Base-by-base conservation (phyloP, 306 rosid species). In the Malus fusca region DNA sequence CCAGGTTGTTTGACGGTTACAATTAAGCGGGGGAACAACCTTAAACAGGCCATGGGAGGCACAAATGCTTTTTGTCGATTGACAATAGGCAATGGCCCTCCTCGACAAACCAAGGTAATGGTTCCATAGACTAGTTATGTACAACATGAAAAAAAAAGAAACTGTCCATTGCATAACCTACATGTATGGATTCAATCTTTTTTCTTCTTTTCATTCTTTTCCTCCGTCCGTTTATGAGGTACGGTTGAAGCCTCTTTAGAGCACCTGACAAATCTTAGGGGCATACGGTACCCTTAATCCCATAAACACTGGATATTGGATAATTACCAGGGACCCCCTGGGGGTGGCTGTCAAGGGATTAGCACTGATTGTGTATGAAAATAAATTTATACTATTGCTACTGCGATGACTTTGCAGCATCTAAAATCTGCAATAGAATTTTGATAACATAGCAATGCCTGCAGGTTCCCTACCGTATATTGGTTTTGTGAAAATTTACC, bases 1-100 rank as follows among this genome's bases (percentile, higher is more conserved):
- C 98, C 98, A 21, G 98, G 98, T 80, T 92, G 96, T 86, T 86
- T 95, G 90, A 95, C 98, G 60, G 98, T 95, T 73, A 88, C 91
- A 73, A 88, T 95, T 72, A 88, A 88, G 83, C 93, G 97, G 31
- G 98, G 97, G 78, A 95, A 77, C 87, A 92, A 95, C 85, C 93
- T 95, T 65, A 95, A 88, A 83, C 97, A 95, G 88, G 77, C 97
- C 15, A 90, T 92, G 97, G 98, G 97, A 83, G 85, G 96, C 81
- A 95, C 98, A 59, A 92, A 89, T 78, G 98, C 98, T 61, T 95
- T 92, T 83, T 95, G 98, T 83, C 90, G 83, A 86, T 82, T 95
- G 80, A 88, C 97, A 42, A 82, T 95, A 74, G 98, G 97, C 80
- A 95, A 90, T 64, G 85, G 97, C 77, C 98, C 98, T 79, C 93